These are phyloP conservation scores for Dendrobium chrysotoxum DNA, from an alignment of 106 monocot genomes.

Conservation along the genomic window DNA sequence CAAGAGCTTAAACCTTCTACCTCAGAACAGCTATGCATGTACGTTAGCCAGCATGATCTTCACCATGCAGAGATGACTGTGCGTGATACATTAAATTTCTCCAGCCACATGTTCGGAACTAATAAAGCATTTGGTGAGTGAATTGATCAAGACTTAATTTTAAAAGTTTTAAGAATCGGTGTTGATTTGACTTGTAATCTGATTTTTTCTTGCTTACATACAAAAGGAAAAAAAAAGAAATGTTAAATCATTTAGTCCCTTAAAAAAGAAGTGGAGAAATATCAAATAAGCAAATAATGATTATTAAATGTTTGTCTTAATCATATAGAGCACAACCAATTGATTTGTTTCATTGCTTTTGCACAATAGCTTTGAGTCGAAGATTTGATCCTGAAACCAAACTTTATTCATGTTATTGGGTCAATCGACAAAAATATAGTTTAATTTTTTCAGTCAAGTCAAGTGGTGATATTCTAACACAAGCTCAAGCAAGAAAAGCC, in stretches of 20 bases:
- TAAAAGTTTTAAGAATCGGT: neutral
- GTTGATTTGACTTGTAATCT: neutral
- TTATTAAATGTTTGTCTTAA: neutral
- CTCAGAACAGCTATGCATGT: constrained; percentile 30
- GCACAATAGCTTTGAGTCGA: neutral
- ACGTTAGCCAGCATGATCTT: constrained; percentile 64
- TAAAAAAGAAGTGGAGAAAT: neutral
- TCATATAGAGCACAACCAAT: neutral
- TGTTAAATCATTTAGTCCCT: neutral
- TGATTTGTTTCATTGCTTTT: neutral
- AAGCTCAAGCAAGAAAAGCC: neutral
- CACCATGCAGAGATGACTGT: constrained; percentile 87
- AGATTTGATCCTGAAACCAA: neutral
- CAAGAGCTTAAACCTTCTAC: constrained; percentile 20
- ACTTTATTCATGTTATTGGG: neutral
- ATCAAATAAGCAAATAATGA: neutral
- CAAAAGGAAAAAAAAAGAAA: neutral
- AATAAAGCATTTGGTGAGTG: constrained; percentile 18
- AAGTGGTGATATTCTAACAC: too few species aligned
- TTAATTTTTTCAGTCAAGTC: neutral
- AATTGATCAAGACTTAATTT: neutral
- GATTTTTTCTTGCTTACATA: neutral
- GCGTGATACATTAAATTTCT: constrained; percentile 56
- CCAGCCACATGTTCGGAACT: constrained; percentile 26
- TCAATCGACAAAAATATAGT: neutral